Conservation (phyloP, 2,329 filamentous ascomycete species). For the Knufia fluminis region DNA sequence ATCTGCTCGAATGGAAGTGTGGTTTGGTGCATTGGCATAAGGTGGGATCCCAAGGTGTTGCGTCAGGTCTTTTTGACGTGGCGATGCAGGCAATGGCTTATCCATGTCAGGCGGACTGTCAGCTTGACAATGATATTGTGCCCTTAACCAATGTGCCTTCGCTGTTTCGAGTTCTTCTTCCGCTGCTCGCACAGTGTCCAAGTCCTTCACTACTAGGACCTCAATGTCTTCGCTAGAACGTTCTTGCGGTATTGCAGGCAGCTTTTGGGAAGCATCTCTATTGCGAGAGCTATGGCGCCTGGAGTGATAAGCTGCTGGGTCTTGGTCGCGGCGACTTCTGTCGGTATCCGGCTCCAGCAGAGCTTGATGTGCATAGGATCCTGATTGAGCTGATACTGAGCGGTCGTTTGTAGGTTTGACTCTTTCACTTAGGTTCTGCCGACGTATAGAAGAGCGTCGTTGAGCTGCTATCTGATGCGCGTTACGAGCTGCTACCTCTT, state of each 20-base stretch:
- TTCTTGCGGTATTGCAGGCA: background rate
- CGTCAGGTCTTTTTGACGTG: background rate
- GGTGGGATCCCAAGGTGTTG: background rate
- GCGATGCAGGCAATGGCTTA: background rate
- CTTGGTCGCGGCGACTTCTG: background rate
- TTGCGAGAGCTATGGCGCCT: background rate
- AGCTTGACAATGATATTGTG: background rate
- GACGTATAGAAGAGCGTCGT: background rate
- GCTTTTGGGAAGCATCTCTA: background rate
- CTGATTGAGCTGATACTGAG: conserved; percentile 3
- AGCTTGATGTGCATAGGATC: background rate
- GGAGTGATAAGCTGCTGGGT: background rate
- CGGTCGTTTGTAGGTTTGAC: background rate
- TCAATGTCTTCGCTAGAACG: background rate
- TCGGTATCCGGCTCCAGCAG: background rate
- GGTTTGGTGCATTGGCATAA: background rate
- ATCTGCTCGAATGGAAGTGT: background rate
- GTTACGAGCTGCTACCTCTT: conserved; percentile 21
- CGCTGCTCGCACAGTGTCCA: background rate
- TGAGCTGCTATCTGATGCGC: conserved; percentile 11
- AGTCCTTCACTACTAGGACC: background rate
- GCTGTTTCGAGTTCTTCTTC: background rate
- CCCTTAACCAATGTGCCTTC: background rate
- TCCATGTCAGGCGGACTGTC: background rate
- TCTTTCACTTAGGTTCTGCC: background rate